These are phyloP conservation scores for Rosa lucieae DNA, from an alignment of 306 rosid genomes.

Conservation along the genomic window DNA sequence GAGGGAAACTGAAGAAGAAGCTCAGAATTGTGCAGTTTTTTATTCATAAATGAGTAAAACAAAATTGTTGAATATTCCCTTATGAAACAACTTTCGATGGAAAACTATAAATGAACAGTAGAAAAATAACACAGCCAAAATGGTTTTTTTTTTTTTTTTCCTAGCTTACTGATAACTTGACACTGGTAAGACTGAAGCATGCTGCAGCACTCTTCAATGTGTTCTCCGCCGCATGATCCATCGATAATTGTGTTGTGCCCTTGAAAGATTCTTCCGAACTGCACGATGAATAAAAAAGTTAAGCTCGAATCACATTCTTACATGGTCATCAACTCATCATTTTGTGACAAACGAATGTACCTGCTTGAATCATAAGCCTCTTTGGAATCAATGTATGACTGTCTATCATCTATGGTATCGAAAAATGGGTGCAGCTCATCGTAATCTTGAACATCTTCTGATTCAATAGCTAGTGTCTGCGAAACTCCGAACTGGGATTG, in stretches of 20 bases:
- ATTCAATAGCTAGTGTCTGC: slow-evolving; percentile 44
- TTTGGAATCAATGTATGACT: slow-evolving; percentile 64
- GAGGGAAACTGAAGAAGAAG: not conserved
- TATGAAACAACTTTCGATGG: not conserved
- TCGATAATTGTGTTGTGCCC: slow-evolving; percentile 54
- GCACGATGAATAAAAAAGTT: slow-evolving; percentile 2
- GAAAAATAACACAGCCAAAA: not conserved
- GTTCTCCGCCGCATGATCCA: slow-evolving; percentile 49
- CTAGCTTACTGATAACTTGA: slow-evolving; percentile 43
- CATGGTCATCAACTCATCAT: not conserved
- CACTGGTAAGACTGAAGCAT: slow-evolving; percentile 71
- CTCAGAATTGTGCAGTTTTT: slow-evolving; percentile 15
- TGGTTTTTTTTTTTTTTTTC: not conserved
- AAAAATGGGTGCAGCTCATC: slow-evolving; percentile 68
- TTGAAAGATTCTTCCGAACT: slow-evolving; percentile 72
- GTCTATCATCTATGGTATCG: slow-evolving; percentile 65
- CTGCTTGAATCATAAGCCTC: slow-evolving; percentile 80
- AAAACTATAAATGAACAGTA: not conserved
- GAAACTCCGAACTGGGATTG: slow-evolving; percentile 36
- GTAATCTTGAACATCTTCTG: slow-evolving; percentile 48
- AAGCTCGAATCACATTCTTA: not conserved
- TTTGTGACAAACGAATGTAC: slow-evolving; percentile 21
- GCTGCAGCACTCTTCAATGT: slow-evolving; percentile 79
- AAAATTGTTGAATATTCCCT: slow-evolving; percentile 20
- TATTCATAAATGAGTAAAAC: slow-evolving; percentile 1